Evolutionary conservation across 768 basidiomycete genomes (phyloP), one percentile per base, ranked within the genome.

Genomic region (Lepiota subincarnata): DNA sequence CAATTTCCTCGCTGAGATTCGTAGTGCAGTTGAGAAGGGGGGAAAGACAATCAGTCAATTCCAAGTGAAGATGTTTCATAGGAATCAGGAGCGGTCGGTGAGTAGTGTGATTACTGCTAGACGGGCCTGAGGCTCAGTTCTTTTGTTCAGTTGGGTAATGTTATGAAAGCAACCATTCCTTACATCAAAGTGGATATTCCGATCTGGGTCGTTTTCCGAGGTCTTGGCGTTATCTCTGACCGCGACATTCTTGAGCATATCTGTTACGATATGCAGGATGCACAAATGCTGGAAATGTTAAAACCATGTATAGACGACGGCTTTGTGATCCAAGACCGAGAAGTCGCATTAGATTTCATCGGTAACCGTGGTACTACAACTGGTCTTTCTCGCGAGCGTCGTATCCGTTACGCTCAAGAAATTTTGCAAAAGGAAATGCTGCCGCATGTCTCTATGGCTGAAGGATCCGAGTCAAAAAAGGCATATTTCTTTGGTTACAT

Each of bases 401-500:
- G 94, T 69, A 86, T 98, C 51, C 87, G 94, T 47, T 97, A 97
- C 62, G 97, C 97, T 0, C 92, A 95, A 66, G 97, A 98, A 68
- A 98, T 99, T 62, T 65, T 99, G 53, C 95, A 98, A 71, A 98
- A 98, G 71, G 96, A 98, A 73, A 95, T 98, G 89, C 68, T 99
- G 41, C 97, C 97, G 0, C 97, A 98, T 63, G 87, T 99, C 19
- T 94, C 95, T 2, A 95, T 94, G 86, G 82, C 86, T 1, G 93
- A 96, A 68, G 94, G 94, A 4, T 93, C 92, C 5, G 92, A 96
- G 70, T 93, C 91, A 20, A 97, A 97, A 76, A 99, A 99, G 69
- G 97, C 97, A 1, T 98, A 94, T 71, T 99, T 98, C 80, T 93
- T 98, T 58, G 97, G 97, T 8, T 98, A 98, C 71, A 99, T 99